These are phyloP conservation scores for Beauveria sp. DNA, from an alignment of 2,329 filamentous ascomycete genomes.

Conservation along the genomic window DNA sequence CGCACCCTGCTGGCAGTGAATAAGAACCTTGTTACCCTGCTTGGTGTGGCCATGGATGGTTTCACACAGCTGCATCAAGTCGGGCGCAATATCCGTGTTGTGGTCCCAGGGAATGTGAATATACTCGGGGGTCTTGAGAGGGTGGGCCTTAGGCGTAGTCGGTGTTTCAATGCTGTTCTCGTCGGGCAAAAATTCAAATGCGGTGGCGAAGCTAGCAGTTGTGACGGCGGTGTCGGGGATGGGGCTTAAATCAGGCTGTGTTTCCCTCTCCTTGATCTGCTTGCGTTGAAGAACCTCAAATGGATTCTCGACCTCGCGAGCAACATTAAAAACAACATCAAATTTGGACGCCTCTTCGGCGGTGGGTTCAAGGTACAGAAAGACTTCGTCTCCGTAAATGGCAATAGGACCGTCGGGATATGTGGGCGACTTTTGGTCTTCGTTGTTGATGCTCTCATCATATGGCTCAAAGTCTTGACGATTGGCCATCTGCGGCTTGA, in stretches of 20 bases:
- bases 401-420: slow-evolving; percentile 77
- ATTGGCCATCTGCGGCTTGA: slow-evolving; percentile 54
- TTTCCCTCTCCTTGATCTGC: slow-evolving; percentile 23
- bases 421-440: slow-evolving; percentile 72
- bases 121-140: slow-evolving; percentile 61
- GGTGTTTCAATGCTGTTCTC: slow-evolving; percentile 32
- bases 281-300: slow-evolving; percentile 39
- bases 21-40: slow-evolving; percentile 68
- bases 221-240: slow-evolving; percentile 49
- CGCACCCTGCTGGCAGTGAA: slow-evolving; percentile 82
- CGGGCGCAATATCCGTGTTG: slow-evolving; percentile 75
- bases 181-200: slow-evolving; percentile 47
- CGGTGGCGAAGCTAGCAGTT: slow-evolving; percentile 50
- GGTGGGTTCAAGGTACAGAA: slow-evolving; percentile 72
- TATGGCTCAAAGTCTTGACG: slow-evolving; percentile 48
- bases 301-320: slow-evolving; percentile 72
- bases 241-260: slow-evolving; percentile 32
- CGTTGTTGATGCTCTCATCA: slow-evolving; percentile 62
- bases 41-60: slow-evolving; percentile 65
- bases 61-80: slow-evolving; percentile 68
- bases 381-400: slow-evolving; percentile 72
- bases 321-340: slow-evolving; percentile 79
- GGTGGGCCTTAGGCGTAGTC: slow-evolving; percentile 47
- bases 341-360: slow-evolving; percentile 69
- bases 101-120: slow-evolving; percentile 85